These are phyloP conservation scores for Geotrichum macrosporum DNA, from an alignment of 1,139 yeast genomes.

Conservation along the genomic window DNA sequence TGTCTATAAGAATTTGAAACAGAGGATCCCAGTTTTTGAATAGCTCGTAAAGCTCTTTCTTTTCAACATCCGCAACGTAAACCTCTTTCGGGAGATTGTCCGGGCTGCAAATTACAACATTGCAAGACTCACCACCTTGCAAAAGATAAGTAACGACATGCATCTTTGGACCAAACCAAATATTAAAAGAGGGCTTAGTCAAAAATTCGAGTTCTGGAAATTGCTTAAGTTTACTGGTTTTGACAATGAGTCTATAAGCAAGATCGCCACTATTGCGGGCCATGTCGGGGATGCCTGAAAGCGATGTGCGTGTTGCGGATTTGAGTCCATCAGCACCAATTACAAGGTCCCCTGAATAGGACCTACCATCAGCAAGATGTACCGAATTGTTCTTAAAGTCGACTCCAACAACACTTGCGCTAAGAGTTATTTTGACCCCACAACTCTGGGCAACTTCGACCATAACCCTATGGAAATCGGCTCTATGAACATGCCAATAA, in stretches of 20 bases:
- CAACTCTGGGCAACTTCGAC: conserved; percentile 33
- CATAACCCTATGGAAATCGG: conserved; percentile 36
- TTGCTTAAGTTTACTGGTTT: conserved; percentile 23
- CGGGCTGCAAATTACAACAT: conserved; percentile 31
- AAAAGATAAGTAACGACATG: conserved; percentile 34
- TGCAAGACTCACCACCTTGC: conserved; percentile 25
- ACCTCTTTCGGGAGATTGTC: conserved; percentile 31
- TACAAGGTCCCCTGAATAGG: conserved; percentile 34
- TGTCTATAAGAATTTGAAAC: conserved; percentile 27
- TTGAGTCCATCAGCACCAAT: conserved; percentile 41
- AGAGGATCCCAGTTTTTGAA: conserved; percentile 35
- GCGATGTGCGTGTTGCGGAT: conserved; percentile 26
- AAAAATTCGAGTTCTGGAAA: conserved; percentile 28
- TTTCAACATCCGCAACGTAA: conserved; percentile 26
- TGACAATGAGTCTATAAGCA: conserved; percentile 31
- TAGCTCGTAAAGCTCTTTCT: conserved; percentile 30
- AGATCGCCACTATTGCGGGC: conserved; percentile 31
- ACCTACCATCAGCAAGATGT: conserved; percentile 31
- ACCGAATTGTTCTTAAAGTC: conserved; percentile 33
- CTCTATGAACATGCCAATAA: conserved; percentile 36
- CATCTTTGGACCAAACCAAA: conserved; percentile 36
- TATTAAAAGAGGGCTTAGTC: conserved; percentile 31
- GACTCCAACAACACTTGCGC: conserved; percentile 31
- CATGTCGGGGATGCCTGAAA: conserved; percentile 25
- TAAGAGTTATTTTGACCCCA: conserved; percentile 31